phyloP scores from a whole-genome alignment of 2,329 filamentous ascomycete genomes.

The Tricladium varicosporioides region DNA sequence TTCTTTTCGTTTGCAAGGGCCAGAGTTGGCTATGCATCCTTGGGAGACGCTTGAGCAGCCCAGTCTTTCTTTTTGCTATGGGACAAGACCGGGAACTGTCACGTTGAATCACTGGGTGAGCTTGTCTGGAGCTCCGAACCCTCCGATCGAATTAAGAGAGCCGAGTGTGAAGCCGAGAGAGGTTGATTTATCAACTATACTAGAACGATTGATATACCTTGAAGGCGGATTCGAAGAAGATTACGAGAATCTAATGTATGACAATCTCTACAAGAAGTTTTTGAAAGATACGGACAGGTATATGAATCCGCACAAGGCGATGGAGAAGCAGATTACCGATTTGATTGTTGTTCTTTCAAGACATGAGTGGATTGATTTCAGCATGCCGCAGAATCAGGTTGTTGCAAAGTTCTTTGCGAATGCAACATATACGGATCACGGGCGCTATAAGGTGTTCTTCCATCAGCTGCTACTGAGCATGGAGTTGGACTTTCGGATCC shows the following conservation, averaged over 20 bases:
- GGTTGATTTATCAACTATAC: slow-evolving; percentile 55
- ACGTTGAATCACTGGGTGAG: slow-evolving; percentile 70
- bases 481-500: slow-evolving; percentile 69
- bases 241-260: slow-evolving; percentile 56
- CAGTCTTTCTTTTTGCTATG: slow-evolving; percentile 67
- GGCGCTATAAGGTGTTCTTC: slow-evolving; percentile 63
- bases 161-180: slow-evolving; percentile 58
- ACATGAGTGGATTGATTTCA: slow-evolving; percentile 74
- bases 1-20: slow-evolving; percentile 25
- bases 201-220: slow-evolving; percentile 58
- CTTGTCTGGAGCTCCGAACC: slow-evolving; percentile 54
- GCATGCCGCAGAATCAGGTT: slow-evolving; percentile 66
- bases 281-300: slow-evolving; percentile 66
- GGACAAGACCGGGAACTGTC: slow-evolving; percentile 64
- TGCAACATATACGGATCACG: slow-evolving; percentile 51
- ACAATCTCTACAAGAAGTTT: slow-evolving; percentile 64
- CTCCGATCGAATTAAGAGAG: slow-evolving; percentile 56
- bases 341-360: slow-evolving; percentile 67
- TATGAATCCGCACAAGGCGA: slow-evolving; percentile 57
- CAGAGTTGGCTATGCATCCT: slow-evolving; percentile 37
- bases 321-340: slow-evolving; percentile 72
- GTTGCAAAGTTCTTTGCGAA: slow-evolving; percentile 71
- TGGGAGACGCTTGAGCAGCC: slow-evolving; percentile 76
- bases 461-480: slow-evolving; percentile 73
- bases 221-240: slow-evolving; percentile 56